Percentiles rank a stretch among this genome's conserved stretches.
These are phyloP conservation scores for Nannochloropsis limnetica DNA, from an alignment of 352 stramenopile species.

Conservation along the genomic window DNA sequence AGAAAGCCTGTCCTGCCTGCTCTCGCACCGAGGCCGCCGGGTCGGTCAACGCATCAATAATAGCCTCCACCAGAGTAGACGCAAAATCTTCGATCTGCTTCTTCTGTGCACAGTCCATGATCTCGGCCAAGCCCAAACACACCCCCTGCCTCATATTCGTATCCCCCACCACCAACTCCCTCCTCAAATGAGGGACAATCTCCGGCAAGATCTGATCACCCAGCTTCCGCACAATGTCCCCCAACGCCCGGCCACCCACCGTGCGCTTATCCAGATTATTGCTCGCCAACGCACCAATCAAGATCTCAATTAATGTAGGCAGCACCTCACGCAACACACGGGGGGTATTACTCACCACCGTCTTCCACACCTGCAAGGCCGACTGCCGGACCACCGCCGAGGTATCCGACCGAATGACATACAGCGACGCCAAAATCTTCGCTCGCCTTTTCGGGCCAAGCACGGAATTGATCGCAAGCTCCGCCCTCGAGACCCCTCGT, in stretches of 20 bases:
- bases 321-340: constrained; percentile 93
- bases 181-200: constrained; percentile 92
- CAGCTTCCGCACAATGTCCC: constrained; percentile 97
- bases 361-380: constrained; percentile 98
- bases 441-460: constrained; percentile 85
- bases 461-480: constrained; percentile 54
- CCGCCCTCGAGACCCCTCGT: constrained; percentile 55
- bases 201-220: constrained; percentile 95
- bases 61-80: constrained; percentile 83
- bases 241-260: constrained; percentile 80
- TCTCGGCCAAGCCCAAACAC: constrained; percentile 93
- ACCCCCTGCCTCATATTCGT: constrained; percentile 74
- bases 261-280: constrained; percentile 66
- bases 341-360: constrained; percentile 91
- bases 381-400: constrained; percentile 87
- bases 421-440: constrained; percentile 90
- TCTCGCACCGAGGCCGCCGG: constrained; percentile 59
- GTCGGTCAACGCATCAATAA: constrained; percentile 96
- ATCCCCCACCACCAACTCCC: constrained; percentile 73
- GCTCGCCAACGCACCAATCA: constrained; percentile 85
- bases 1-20: constrained; percentile 89
- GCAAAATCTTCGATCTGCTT: constrained; percentile 91
- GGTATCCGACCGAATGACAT: constrained; percentile 94
- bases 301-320: constrained; percentile 83
- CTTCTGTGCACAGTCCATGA: constrained; percentile 91